Conservation (phyloP, 352 stramenopile species). For the Stramenopiles sp. region DNA sequence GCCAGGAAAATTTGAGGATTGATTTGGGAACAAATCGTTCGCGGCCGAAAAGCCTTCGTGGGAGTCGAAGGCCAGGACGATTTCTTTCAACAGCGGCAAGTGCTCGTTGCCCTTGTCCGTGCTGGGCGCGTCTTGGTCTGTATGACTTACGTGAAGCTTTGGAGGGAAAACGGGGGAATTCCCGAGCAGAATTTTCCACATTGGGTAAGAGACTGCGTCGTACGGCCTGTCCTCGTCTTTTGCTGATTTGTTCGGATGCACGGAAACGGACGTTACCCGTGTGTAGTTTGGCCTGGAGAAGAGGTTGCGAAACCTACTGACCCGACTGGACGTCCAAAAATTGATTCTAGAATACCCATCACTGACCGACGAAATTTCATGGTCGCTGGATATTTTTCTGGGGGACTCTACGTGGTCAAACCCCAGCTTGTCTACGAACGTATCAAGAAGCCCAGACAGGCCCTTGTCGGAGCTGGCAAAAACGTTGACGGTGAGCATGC, state of each 20-base stretch:
- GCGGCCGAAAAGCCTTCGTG: neutral
- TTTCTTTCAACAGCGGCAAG: slow-evolving; percentile 3
- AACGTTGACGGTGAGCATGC: neutral
- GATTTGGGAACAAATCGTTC: too few species aligned
- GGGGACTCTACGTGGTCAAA: neutral
- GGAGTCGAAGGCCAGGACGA: neutral
- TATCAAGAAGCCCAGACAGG: neutral
- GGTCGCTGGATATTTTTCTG: neutral
- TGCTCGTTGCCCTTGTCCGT: too few species aligned
- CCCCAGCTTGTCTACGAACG: neutral
- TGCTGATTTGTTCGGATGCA: neutral
- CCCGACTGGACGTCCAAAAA: neutral
- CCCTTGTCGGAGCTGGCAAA: neutral
- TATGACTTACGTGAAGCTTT: neutral
- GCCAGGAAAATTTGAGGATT: neutral
- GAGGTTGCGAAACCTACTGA: neutral
- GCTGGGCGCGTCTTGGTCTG: neutral
- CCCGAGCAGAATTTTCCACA: neutral
- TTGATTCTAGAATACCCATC: slow-evolving; percentile 12
- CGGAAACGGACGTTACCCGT: neutral
- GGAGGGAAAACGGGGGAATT: neutral
- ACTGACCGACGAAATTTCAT: slow-evolving; percentile 3
- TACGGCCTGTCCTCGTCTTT: neutral
- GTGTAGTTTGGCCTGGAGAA: neutral
- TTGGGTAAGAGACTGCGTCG: neutral